Conservation (phyloP, 345 rosid genomes). For the Populus simonii region DNA sequence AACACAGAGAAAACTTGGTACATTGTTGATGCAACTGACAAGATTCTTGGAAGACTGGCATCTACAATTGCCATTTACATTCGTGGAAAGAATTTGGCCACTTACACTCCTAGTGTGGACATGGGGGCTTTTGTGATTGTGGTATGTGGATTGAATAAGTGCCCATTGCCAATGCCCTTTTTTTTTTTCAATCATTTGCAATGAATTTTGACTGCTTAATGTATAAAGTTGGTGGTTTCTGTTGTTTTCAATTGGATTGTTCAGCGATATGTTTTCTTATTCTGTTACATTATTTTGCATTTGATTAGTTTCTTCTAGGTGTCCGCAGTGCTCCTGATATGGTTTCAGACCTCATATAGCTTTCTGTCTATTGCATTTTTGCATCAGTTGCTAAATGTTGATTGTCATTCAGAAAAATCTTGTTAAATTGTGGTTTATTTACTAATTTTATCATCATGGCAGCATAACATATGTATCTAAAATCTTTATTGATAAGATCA, state of each 20-base stretch:
- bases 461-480: background rate
- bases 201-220: background rate
- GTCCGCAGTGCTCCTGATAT: background rate
- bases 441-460: background rate
- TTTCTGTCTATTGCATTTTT: background rate
- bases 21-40: conserved; percentile 87
- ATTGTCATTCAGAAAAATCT: background rate
- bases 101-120: conserved; percentile 95
- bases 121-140: conserved; percentile 98
- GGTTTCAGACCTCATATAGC: background rate
- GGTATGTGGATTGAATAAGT: conserved; percentile 47
- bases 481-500: background rate
- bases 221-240: background rate
- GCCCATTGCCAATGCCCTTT: background rate
- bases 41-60: conserved; percentile 83
- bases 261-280: background rate
- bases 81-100: conserved; percentile 87
- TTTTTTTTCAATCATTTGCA: background rate
- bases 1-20: conserved; percentile 85
- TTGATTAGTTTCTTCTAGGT: background rate
- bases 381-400: background rate
- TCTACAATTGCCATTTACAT: conserved; percentile 84
- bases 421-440: background rate
- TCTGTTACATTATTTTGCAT: background rate
- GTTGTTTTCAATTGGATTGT: background rate